phyloP scores from a whole-genome alignment of 192 early-diverging fungal genomes.

The Phycomyces nitens region DNA sequence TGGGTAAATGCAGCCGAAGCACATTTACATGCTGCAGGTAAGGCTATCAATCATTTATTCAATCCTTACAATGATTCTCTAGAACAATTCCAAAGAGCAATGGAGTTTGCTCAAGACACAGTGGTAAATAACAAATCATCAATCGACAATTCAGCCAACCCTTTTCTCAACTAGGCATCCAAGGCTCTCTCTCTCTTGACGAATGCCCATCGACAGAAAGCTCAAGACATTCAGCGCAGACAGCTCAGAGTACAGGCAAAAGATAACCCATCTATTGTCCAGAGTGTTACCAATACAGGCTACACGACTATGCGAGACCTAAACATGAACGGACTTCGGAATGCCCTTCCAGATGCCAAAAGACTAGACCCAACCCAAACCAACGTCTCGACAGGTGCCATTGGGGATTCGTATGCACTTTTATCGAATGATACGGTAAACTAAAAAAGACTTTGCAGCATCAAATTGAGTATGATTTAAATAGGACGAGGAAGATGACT shows the following conservation, averaged over 20 bases:
- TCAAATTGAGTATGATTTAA: too few species aligned
- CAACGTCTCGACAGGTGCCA: constrained; percentile 4
- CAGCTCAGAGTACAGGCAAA: constrained; percentile 30
- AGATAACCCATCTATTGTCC: constrained; percentile 20
- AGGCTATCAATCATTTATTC: neutral
- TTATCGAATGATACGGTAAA: constrained; percentile 15
- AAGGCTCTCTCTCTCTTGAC: constrained; percentile 66
- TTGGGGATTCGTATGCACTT: constrained; percentile 33
- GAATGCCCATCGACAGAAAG: constrained; percentile 63
- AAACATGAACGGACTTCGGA: constrained; percentile 12
- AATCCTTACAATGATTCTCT: neutral
- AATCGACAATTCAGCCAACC: too few species aligned
- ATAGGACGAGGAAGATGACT: constrained; percentile 53
- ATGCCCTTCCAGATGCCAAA: constrained; percentile 4
- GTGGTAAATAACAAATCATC: constrained; percentile 42
- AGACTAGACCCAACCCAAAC: neutral
- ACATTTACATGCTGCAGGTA: constrained; percentile 69
- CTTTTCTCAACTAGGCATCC: constrained; percentile 44
- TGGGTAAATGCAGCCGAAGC: constrained; percentile 58
- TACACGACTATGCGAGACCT: neutral
- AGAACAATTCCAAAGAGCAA: constrained; percentile 60
- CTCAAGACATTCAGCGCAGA: constrained; percentile 57
- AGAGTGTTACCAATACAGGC: neutral
- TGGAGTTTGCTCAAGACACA: constrained; percentile 52
- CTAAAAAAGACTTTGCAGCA: too few species aligned